Conservation (phyloP, 2,329 filamentous ascomycete genomes). For the Scedosporium aurantiacum region DNA sequence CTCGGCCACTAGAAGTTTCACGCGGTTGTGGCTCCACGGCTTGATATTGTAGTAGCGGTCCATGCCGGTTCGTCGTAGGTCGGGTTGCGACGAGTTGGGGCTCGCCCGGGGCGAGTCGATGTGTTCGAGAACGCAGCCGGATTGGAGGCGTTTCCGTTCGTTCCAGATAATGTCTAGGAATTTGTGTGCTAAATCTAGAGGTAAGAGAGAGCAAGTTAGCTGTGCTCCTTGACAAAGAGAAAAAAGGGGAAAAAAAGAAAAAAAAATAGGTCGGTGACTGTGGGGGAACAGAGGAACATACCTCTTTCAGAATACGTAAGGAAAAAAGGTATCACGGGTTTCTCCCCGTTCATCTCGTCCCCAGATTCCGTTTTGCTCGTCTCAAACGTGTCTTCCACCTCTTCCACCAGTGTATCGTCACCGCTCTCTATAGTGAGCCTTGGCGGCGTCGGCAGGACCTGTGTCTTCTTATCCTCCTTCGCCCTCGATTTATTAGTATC, state of each 20-base stretch:
- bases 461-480: not conserved
- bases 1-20: slow-evolving; percentile 68
- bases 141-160: slow-evolving; percentile 36
- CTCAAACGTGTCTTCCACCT: not conserved
- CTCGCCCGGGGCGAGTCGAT: slow-evolving; percentile 2
- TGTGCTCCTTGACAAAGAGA: too few species aligned
- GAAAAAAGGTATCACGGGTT: slow-evolving; percentile 26
- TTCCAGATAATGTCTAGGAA: slow-evolving; percentile 43
- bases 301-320: slow-evolving; percentile 25
- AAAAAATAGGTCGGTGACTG: not conserved
- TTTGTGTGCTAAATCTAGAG: slow-evolving; percentile 35
- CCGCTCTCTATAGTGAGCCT: not conserved
- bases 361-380: not conserved
- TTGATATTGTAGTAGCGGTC: slow-evolving; percentile 88
- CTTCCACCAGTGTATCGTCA: not conserved
- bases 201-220: not conserved
- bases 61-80: slow-evolving; percentile 23
- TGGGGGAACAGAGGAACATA: slow-evolving; percentile 13
- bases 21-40: slow-evolving; percentile 77
- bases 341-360: slow-evolving; percentile 1
- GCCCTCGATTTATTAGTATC: not conserved
- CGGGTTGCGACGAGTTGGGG: not conserved
- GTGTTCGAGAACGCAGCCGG: slow-evolving; percentile 8
- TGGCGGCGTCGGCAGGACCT: not conserved
- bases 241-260: too few species aligned